Evolutionary conservation across 2,329 filamentous ascomycete species (phyloP).

Genomic region (Juglanconis oblonga): DNA sequence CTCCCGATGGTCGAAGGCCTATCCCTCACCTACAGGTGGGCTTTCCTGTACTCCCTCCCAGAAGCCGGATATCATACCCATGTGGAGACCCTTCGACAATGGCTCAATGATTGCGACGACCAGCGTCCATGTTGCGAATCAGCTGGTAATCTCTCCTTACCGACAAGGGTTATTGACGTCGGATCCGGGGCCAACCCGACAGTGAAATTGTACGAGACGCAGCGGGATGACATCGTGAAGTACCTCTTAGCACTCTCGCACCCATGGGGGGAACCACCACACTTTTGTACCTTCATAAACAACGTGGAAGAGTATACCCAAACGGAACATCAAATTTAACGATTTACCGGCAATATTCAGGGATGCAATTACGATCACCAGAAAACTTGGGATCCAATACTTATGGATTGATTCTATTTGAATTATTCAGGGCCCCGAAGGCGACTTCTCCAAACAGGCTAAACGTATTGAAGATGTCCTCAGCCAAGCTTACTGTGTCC

Average conservation of each 20-base stretch:
- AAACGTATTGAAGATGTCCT: slow-evolving; percentile 24
- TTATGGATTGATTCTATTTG: slow-evolving; percentile 17
- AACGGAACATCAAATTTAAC: fast-evolving
- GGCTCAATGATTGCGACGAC: slow-evolving; percentile 15
- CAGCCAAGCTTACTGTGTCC: slow-evolving; percentile 24
- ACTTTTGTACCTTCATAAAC: not conserved
- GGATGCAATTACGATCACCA: slow-evolving; percentile 5
- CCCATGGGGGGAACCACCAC: slow-evolving; percentile 15
- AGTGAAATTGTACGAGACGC: slow-evolving; percentile 15
- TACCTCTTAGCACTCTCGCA: slow-evolving; percentile 23
- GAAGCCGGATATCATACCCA: slow-evolving; percentile 7
- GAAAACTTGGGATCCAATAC: not conserved
- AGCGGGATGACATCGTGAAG: not conserved
- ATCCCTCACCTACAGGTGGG: slow-evolving; percentile 10
- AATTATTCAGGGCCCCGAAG: slow-evolving; percentile 9
- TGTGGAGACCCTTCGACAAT: slow-evolving; percentile 17
- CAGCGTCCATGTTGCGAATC: not conserved
- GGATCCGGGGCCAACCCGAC: not conserved
- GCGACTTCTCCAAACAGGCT: slow-evolving; percentile 21
- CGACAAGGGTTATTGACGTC: slow-evolving; percentile 16
- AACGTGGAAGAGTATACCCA: not conserved
- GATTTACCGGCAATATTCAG: not conserved
- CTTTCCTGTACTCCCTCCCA: slow-evolving; percentile 1
- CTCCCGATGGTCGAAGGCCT: not conserved
- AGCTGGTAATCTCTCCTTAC: not conserved